Evolutionary conservation across 2,329 filamentous ascomycete species (phyloP), one percentile per base, ranked within the genome.

Genomic region (Plenodomus biglobosus): DNA sequence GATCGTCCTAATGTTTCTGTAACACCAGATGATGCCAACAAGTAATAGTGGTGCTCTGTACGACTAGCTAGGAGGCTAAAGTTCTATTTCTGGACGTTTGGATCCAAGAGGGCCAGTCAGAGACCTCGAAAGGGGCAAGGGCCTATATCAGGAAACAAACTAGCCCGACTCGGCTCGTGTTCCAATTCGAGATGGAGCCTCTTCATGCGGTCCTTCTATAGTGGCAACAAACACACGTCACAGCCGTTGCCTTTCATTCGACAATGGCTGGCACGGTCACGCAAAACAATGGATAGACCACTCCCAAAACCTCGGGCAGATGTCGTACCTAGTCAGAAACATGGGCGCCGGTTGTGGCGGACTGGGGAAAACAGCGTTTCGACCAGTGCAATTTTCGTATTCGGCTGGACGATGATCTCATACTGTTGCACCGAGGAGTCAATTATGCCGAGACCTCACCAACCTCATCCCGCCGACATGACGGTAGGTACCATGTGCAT

Each of bases 331-430:
- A 39, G 18, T 22, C 45, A 44, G 35, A n/a, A 17, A n/a, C 19
- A 22, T 19, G 17, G 17, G 21, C 30, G 16, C 34, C 39, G 42
- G 21, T 17, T 43, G 39, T 52, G 46, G 46, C 36, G 42, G 27
- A 20, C 19, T 52, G 52, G 56, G 42, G 58, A 51, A 38, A 38
- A 48, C 30, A 11, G 44, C 24, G 46, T 38, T 48, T 48, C 38
- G 36, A 37, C 38, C 50, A 36, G 36, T 18, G 21, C 43, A n/a
- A 27, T 35, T 17, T 48, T 59, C 50, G 56, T 58, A 42, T 56
- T 52, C 16, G n/a, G 27, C 35, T 11, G 6, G 17, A 22, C 27
- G 16, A 58, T 58, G 55, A 61, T 45, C 46, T 61, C 61, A 61
- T 56, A 52, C 30, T 7, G 51, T 56, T 55, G 44, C 53, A 58